Evolutionary conservation across 495 filamentous ascomycete species (phyloP), one percentile per base, ranked within the genome.

Genomic region (Paragyromitra xinjiangensis): DNA sequence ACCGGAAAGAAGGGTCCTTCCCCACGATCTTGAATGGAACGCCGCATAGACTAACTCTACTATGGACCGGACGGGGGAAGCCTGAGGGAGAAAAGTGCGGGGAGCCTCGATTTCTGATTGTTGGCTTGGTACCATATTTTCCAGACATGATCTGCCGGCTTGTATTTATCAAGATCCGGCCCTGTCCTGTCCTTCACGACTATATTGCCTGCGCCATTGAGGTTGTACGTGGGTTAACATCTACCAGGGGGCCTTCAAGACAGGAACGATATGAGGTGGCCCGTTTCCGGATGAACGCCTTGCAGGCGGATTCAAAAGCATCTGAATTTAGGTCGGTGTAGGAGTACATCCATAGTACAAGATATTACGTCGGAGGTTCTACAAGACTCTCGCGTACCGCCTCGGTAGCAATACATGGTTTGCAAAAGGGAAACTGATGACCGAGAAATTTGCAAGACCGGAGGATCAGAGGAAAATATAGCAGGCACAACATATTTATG

Each of bases 1-100:
- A 68, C 53, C 42, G 39, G 39, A 56, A 74, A 58, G 39, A 55
- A 58, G 40, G 73, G 48, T 51, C 34, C 29, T 55, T 73, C 74
- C 74, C 74, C 74, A 73, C 74, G 61, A 77, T 77, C 74, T 73
- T 34, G 19, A 73, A 58, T 66, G 16, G 69, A 73, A 61, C 48
- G 51, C 65, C 44, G 72, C 56, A 59, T 64, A 45, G 66, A 24
- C 70, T 72, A 72, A 59, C 48, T 26, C 37, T 56, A 40, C 19
- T 73, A 24, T 45, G 48, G 22, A 51, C 64, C 58, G 24, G 72
- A 69, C 53, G 26, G 55, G 71, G 55, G 26, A 34, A 24, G 42
- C 42, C 19, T 51, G 44, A 66, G 48, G 44, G 29, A 34, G 29
- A 34, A 34, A 72, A 73, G 67, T 64, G 73, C 56, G 73, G 73